Base-by-base conservation (phyloP, 2,329 filamentous ascomycete species). In the Tetracladium maxilliforme region DNA sequence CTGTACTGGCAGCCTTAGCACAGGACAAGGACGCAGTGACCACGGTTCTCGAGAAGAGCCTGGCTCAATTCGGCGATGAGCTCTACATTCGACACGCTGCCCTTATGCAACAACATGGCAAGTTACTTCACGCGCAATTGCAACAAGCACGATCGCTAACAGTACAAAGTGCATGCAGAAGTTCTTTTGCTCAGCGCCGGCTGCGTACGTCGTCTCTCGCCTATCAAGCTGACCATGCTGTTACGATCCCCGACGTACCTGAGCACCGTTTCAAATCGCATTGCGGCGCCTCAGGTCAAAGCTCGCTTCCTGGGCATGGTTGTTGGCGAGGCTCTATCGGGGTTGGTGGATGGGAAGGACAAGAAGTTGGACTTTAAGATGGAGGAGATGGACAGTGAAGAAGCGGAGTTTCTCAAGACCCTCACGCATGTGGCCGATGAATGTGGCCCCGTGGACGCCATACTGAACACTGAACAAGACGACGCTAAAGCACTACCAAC, bases 221-320 rank as follows among this genome's bases (percentile, higher is more conserved):
- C 75, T 0, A 60, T 76, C 37, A 73, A 74, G 32, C 48, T 94
- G 1, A 63, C 64, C 4, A 61, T 78, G 31, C 55, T 84, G 16
- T 64, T 81, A 26, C 72, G 78, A 26, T 82, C 82, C 2, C 67
- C 74, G 11, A 44, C 62, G 2, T 92, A 92, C 41, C 59, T 93
- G 24, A 74, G 68, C 33, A 66, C 75, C 6, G 72, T 94, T 17
- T 94, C 90, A 1, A 93, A 92, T 44, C 70, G 86, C 14, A 67
- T 98, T 6, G 70, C 72, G 9, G 68, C 83, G 10, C 75, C 83
- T 4, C 84, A 90, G 20, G 58, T 58, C 6, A 66, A 74, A 35
- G 74, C 80, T 10, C 70, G 84, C 11, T 81, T 92, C 36, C 60
- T 98, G 1, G 90, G 90, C 0, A 92, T 98, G 71, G 61, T 80